Base-by-base conservation (phyloP, 805 yeast species). In the Saccharomyces mikatae region DNA sequence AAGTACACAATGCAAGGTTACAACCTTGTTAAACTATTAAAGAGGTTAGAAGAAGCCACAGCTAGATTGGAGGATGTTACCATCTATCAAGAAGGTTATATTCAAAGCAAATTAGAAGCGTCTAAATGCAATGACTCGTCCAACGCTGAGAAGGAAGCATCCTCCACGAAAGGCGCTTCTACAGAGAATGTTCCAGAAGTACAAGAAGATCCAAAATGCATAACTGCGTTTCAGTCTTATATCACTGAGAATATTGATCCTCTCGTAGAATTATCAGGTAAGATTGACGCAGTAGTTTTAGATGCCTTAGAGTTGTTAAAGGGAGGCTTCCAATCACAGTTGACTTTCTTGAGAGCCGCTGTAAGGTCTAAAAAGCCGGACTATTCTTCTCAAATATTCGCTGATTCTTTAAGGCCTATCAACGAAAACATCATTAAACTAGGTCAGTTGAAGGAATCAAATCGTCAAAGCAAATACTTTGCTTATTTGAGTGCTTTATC, bases 41-140 rank as follows among this genome's bases (percentile, higher is more conserved):
- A 85, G 70, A 79, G 96, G 60, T 80, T 90, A 62, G 97, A 90
- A 70, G 92, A 96, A 14, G 97, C 97, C 36, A 89, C 97, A 9
- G 85, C 96, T 5, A 82, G 97, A 50, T 80, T 90, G 61, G 97
- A 90, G 66, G 97, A 90, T 69, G 83, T 90, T 48, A 88, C 95
- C 30, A 78, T 86, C 52, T 84, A 79, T 68, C 96, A 89, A 66
- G 88, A 84, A 62, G 82, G 80, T 41, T 76, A 80, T 49, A 64
- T 74, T 52, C 74, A 72, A 54, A 51, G 70, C 4, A 70, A 69
- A 48, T 56, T 70, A n/a, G 60, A 60, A n/a, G 53, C 30, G 9
- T 29, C 44, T 5, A 17, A 44, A 14, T 22, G 32, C 2, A 29
- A 5, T 21, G 48, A 14, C 10, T 28, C 46, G n/a, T 30, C 11